A percentile compares a stretch with the other conserved stretches of the same genome.
phyloP scores from a whole-genome alignment of 208 protist genomes.

The Angomonas ambiguus region DNA sequence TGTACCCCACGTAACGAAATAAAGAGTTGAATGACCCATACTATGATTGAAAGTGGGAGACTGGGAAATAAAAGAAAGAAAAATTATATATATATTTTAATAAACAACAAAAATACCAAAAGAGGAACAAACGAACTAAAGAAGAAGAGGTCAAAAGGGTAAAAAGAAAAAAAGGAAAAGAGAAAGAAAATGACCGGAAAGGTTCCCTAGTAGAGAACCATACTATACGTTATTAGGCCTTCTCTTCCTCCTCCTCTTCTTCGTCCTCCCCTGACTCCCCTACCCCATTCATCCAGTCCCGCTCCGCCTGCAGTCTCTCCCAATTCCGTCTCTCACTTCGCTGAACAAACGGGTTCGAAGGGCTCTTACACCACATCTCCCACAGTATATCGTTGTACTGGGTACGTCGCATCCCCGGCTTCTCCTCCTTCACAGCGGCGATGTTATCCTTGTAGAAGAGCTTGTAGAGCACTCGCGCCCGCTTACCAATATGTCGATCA shows the following conservation, averaged over 20 bases:
- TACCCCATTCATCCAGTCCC: conserved; percentile 68
- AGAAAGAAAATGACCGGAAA: not conserved
- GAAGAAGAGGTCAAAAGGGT: conserved; percentile 1
- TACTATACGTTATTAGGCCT: too few relatives aligned
- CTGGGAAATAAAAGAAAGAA: not conserved
- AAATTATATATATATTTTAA: too few relatives aligned
- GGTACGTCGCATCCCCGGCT: conserved; percentile 62
- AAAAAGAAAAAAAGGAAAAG: conserved; percentile 6
- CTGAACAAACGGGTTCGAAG: conserved; percentile 82
- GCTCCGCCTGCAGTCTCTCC: conserved; percentile 64
- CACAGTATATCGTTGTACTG: conserved; percentile 89
- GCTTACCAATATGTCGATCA: conserved; percentile 81
- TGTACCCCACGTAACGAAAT: too few relatives aligned
- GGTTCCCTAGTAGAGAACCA: too few relatives aligned
- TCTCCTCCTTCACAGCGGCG: conserved; percentile 61
- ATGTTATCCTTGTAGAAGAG: conserved; percentile 75
- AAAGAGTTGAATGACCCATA: too few relatives aligned
- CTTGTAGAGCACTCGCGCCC: conserved; percentile 75
- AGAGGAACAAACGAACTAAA: not conserved
- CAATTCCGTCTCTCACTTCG: conserved; percentile 56
- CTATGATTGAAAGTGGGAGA: too few relatives aligned
- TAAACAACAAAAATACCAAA: not conserved
- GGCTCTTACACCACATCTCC: conserved; percentile 85
- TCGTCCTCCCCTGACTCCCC: conserved; percentile 40
- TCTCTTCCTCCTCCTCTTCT: conserved; percentile 16